These are phyloP conservation scores for Massariosphaeria phaeospora DNA, from an alignment of 495 filamentous ascomycete genomes.

Conservation along the genomic window DNA sequence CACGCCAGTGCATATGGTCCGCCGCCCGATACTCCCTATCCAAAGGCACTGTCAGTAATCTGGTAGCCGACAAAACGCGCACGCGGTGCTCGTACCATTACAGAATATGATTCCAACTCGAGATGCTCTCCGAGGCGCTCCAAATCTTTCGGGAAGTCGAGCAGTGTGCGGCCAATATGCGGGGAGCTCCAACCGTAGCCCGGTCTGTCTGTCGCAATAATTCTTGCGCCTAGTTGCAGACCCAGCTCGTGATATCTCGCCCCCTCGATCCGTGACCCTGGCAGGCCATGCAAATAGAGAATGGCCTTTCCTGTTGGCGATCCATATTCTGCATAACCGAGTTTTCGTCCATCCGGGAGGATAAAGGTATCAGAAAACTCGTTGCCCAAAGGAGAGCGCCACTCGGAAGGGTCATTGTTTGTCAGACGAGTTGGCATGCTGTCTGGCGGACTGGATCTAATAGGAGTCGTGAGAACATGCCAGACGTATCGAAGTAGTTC, in stretches of 20 bases:
- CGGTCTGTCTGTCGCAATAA: slow-evolving; percentile 17
- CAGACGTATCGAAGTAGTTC: no score
- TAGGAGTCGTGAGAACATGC: no score
- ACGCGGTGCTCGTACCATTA: slow-evolving; percentile 13
- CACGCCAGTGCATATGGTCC: slow-evolving; percentile 31
- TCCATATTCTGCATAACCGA: slow-evolving; percentile 25
- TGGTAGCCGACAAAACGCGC: background rate
- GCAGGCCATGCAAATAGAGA: slow-evolving; percentile 16
- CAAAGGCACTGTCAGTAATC: slow-evolving; percentile 11
- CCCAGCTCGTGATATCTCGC: slow-evolving; percentile 7
- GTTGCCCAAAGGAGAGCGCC: slow-evolving; percentile 3
- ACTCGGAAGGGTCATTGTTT: slow-evolving; percentile 6
- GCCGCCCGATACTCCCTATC: slow-evolving; percentile 24
- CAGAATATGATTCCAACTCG: slow-evolving; percentile 7
- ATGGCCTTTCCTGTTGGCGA: slow-evolving; percentile 13
- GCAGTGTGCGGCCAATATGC: slow-evolving; percentile 7
- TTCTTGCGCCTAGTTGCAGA: slow-evolving; percentile 3
- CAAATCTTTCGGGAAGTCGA: slow-evolving; percentile 16
- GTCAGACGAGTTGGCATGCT: no score
- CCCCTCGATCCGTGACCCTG: slow-evolving; percentile 22
- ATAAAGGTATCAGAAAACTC: slow-evolving; percentile 10
- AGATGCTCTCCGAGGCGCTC: slow-evolving; percentile 20
- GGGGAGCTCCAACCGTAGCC: slow-evolving; percentile 19
- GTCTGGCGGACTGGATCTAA: no score
- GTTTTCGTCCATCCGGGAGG: slow-evolving; percentile 25